Percentiles rank a stretch among this genome's conserved stretches.
These are phyloP conservation scores for Hypomyces rosellus DNA, from an alignment of 2,329 filamentous ascomycete species.

Conservation along the genomic window DNA sequence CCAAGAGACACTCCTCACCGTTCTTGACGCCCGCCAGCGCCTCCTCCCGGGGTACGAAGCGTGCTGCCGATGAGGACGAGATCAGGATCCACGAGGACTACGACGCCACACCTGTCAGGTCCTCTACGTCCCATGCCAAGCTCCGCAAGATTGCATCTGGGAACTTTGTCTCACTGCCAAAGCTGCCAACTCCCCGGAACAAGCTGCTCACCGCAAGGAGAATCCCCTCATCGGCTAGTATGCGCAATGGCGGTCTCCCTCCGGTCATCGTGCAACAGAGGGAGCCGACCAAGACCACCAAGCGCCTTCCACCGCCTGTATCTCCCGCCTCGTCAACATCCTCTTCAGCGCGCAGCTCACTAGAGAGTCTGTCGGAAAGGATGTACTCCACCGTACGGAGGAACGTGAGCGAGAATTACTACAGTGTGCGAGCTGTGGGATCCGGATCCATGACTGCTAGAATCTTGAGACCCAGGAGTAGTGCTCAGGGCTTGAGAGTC, in stretches of 20 bases:
- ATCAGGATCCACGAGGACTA: conserved; percentile 9
- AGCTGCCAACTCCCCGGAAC: conserved; percentile 26
- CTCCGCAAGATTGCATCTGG: conserved; percentile 46
- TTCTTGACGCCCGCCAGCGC: conserved; percentile 28
- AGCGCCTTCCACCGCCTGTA: conserved; percentile 14
- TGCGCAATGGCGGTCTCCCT: conserved; percentile 5
- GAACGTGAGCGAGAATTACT: conserved; percentile 15
- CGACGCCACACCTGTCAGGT: conserved; percentile 9
- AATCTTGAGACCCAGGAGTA: conserved; percentile 21
- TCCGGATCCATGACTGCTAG: conserved; percentile 15
- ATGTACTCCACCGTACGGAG: conserved; percentile 5
- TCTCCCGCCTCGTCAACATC: background rate
- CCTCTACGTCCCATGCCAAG: conserved; percentile 38
- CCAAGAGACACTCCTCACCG: conserved; percentile 12
- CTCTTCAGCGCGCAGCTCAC: conserved; percentile 5
- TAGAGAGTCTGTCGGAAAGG: conserved; percentile 2
- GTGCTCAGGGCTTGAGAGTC: conserved; percentile 28
- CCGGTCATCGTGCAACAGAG: conserved; percentile 4
- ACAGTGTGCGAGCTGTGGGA: conserved; percentile 14
- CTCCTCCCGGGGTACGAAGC: conserved; percentile 44
- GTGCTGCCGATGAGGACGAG: conserved; percentile 23
- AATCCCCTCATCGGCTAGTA: conserved; percentile 1
- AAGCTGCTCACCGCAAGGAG: conserved; percentile 15
- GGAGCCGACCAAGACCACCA: conserved; percentile 21
- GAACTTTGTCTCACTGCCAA: conserved; percentile 31